Conservation (phyloP, 768 basidiomycete species). For the Udeniomyces megalosporus region DNA sequence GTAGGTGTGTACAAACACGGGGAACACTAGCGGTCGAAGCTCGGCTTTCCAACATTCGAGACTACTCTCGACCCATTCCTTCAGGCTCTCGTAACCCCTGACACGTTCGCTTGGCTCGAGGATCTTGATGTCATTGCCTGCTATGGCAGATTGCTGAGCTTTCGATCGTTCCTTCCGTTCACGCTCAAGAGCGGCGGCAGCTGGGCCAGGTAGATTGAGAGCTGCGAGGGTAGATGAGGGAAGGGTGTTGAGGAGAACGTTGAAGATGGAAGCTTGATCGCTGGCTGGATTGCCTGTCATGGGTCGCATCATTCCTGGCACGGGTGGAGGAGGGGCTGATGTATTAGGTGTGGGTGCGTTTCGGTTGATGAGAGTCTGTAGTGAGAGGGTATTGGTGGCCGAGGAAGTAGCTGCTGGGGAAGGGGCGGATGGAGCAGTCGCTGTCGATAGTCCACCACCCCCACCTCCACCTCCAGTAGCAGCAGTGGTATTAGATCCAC, state of each 20-base stretch:
- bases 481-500: neutral
- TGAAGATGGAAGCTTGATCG: slow-evolving; percentile 4
- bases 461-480: neutral
- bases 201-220: neutral
- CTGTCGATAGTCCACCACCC: neutral
- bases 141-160: neutral
- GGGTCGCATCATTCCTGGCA: neutral
- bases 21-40: slow-evolving; percentile 80
- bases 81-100: slow-evolving; percentile 26
- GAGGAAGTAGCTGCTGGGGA: neutral
- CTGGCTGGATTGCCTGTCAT: neutral
- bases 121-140: slow-evolving; percentile 18
- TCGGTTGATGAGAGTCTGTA: slow-evolving; percentile 3
- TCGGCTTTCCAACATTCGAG: slow-evolving; percentile 45
- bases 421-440: neutral
- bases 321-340: neutral
- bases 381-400: slow-evolving; percentile 1
- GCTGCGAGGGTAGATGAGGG: neutral
- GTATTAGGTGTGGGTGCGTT: neutral
- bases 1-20: slow-evolving; percentile 94
- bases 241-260: slow-evolving; percentile 11
- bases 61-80: slow-evolving; percentile 29
- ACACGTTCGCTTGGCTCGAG: slow-evolving; percentile 28
- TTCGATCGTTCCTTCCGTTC: slow-evolving; percentile 8
- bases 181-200: slow-evolving; percentile 1